Evolutionary conservation across 768 basidiomycete genomes (phyloP), one percentile per base, ranked within the genome.

Genomic region (Termitomyces sp.): DNA sequence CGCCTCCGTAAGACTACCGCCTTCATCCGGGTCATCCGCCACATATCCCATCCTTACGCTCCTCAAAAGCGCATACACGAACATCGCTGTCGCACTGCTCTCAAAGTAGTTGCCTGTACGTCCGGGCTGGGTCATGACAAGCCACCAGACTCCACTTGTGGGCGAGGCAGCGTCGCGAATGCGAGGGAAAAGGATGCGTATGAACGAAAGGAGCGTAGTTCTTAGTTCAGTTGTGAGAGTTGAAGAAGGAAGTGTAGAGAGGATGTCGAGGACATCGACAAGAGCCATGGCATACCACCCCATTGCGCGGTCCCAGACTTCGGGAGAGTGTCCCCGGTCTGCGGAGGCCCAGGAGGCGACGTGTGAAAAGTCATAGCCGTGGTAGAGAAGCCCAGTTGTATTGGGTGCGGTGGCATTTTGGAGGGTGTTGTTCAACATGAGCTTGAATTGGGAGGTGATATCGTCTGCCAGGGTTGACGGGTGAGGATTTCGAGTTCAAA

Each of bases 201-300:
- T 68, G 37, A 76, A 72, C 6, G 59, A 43, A 29, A 77, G 71
- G 20, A 81, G 70, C 8, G 64, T 56, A 0, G 59, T 38, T 43
- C 74, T 68, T 6, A 57, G 42, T 45, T 45, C n/a, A 4, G 6
- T 20, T 10, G n/a, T 20, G 2, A 8, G 5, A 6, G 32, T 25
- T 17, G 60, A 56, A 1, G 80, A 74, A 31, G 78, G 65, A 37
- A 77, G 72, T 11, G 61, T 53, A 1, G 79, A 75, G 40, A 79
- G 64, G 42, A 77, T 71, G 46, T 77, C 77, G 31, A 81, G 67
- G 12, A 76, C 67, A 66, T 83, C 81, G 25, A 78, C 81, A 31
- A 81, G 74, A 1, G 79, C 79, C 79, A 81, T 81, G 38, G 69
- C 65, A 65, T 78, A 82, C 81, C 80, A 74, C 12, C 80, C 81